A percentile compares a stretch with the other conserved stretches of the same genome.
Evolutionary conservation across 129 eudicot species (phyloP).

Genomic region (Lonicera japonica): DNA sequence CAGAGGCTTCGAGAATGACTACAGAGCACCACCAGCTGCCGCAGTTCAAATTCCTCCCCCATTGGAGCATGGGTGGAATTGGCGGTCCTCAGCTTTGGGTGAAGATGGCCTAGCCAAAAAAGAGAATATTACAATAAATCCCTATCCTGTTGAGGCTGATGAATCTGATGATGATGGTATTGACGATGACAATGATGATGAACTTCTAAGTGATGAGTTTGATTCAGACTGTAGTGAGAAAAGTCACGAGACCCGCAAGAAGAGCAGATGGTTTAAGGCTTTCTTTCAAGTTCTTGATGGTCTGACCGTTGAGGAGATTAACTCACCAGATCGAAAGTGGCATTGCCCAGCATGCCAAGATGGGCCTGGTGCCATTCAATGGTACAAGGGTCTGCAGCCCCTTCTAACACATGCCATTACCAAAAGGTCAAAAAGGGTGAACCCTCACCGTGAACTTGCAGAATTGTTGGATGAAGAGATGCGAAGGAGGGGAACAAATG

Average conservation of each 20-base stretch:
- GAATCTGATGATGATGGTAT: slow-evolving; percentile 26
- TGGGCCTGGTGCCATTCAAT: slow-evolving; percentile 90
- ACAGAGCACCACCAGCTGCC: slow-evolving; percentile 11
- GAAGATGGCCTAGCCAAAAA: slow-evolving; percentile 4
- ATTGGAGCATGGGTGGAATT: slow-evolving; percentile 48
- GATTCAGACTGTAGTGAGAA: slow-evolving; percentile 70
- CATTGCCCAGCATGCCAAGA: slow-evolving; percentile 92
- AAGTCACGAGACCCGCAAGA: slow-evolving; percentile 60
- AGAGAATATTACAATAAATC: not conserved
- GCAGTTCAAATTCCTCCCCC: slow-evolving; percentile 36
- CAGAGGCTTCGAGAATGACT: slow-evolving; percentile 9
- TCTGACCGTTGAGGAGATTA: slow-evolving; percentile 50
- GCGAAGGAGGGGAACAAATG: slow-evolving; percentile 49
- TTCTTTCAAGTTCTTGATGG: slow-evolving; percentile 47
- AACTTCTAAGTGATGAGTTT: slow-evolving; percentile 48
- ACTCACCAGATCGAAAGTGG: slow-evolving; percentile 75
- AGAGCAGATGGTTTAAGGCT: slow-evolving; percentile 46
- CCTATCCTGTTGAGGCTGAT: slow-evolving; percentile 7
- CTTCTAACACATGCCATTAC: slow-evolving; percentile 72
- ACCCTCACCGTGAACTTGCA: slow-evolving; percentile 67
- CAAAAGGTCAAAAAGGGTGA: slow-evolving; percentile 64
- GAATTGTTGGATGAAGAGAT: slow-evolving; percentile 76
- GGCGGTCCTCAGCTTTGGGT: slow-evolving; percentile 20
- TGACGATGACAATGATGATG: slow-evolving; percentile 60
- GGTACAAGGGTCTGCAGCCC: slow-evolving; percentile 82